Base-by-base conservation (phyloP, 2,329 filamentous ascomycete species). In the Verticillium klebahnii region DNA sequence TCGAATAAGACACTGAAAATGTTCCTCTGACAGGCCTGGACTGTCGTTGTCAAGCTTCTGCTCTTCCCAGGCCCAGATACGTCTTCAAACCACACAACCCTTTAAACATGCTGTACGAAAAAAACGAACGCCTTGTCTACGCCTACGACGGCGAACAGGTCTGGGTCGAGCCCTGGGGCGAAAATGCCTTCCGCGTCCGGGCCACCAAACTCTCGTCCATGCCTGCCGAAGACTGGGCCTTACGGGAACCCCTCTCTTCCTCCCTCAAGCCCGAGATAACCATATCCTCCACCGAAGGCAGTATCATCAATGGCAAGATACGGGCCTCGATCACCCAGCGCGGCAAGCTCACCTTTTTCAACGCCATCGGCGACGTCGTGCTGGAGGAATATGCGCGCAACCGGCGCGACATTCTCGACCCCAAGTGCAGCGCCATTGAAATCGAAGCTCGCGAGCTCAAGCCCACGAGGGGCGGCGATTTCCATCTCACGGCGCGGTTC, bases 361-460 rank as follows among this genome's bases (percentile, higher is more conserved):
- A 71, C 56, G 57, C 62, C 1, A 60, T 67, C 2, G 72, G 71
- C 2, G 67, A 67, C 2, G 25, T 72, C 1, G 34, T 74, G 1
- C 64, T 75, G 1, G 71, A 74, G 58, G 73, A 75, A 34, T 75
- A 68, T 32, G 67, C 68, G 4, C 72, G 73, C 2, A 65, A 72
- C 36, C 64, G 71, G 7, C 65, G 62, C 9, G 62, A 66, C 63
- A 56, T 80, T 2, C 69, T 70, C 7, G 83, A 86, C 65, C 81
- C 83, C 0, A 85, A 85, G 69, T 82, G 80, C 69, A 84, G 81
- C 63, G 80, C 84, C 1, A 71, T 87, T 6, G 74, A 80, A 3
- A 72, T 86, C 19, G 77, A 83, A 63, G 82, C 82, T 1, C 81
- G 85, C 32, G 83, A 86, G 67, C 82, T 86, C 67, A 76, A 76